Conservation (phyloP, 768 basidiomycete species). For the Mycena epipterygia region DNA sequence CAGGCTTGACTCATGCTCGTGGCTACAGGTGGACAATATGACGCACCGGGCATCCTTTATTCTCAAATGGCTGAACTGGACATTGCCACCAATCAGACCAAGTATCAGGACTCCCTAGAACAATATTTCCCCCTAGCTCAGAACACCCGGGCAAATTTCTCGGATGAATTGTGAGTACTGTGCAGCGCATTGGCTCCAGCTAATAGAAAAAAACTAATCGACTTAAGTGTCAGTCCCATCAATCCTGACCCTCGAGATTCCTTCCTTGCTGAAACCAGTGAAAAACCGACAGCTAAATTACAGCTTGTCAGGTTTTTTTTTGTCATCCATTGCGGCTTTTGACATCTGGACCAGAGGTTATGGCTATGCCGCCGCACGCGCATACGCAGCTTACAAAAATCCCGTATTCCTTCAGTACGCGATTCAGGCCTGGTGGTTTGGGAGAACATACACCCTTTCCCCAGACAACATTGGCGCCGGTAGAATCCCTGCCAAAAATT, state of each 20-base stretch:
- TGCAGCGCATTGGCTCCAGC: no score
- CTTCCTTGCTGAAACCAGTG: no score
- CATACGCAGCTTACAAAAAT: slow-evolving; percentile 17
- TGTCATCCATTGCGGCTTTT: no score
- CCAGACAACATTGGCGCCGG: not conserved
- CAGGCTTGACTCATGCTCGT: no score
- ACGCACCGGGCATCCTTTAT: not conserved
- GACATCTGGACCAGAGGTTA: no score
- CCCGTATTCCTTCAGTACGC: slow-evolving; percentile 5
- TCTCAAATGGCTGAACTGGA: not conserved
- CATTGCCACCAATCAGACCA: not conserved
- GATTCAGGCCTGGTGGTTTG: slow-evolving; percentile 3
- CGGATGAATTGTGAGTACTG: no score
- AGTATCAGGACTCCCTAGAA: not conserved
- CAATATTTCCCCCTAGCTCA: not conserved
- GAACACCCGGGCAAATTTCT: not conserved
- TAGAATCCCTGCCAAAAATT: not conserved
- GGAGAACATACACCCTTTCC: not conserved
- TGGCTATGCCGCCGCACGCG: slow-evolving; percentile 2
- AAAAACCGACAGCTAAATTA: no score
- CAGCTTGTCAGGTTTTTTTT: no score
- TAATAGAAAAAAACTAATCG: no score
- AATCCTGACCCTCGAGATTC: no score
- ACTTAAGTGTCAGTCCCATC: no score
- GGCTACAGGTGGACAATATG: no score